These are phyloP conservation scores for Neolecta irregularis DNA, from an alignment of 1,139 yeast species.

Conservation along the genomic window DNA sequence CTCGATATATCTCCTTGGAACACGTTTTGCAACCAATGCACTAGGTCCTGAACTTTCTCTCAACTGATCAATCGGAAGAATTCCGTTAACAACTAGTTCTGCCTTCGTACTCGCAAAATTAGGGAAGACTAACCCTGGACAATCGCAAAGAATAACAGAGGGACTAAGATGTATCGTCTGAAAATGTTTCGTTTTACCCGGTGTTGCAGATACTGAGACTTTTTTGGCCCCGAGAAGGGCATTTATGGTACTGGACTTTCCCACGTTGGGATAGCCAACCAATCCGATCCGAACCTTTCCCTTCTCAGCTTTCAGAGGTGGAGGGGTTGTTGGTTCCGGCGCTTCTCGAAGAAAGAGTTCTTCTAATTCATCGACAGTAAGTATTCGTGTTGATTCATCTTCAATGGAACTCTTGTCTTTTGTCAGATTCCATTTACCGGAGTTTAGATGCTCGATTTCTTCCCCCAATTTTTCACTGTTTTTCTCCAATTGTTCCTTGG, in stretches of 20 bases:
- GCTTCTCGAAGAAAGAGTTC: slow-evolving; percentile 62
- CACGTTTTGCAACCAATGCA: slow-evolving; percentile 67
- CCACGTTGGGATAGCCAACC: slow-evolving; percentile 86
- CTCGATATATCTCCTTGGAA: slow-evolving; percentile 78
- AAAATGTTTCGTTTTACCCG: slow-evolving; percentile 98
- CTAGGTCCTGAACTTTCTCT: slow-evolving; percentile 90
- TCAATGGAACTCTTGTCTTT: slow-evolving; percentile 23
- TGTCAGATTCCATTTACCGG: slow-evolving; percentile 24
- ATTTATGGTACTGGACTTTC: slow-evolving; percentile 90
- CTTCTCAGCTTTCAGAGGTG: slow-evolving; percentile 26
- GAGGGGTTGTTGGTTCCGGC: slow-evolving; percentile 43
- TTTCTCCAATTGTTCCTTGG: slow-evolving; percentile 22
- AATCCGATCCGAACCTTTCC: slow-evolving; percentile 68
- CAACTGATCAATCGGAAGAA: slow-evolving; percentile 89
- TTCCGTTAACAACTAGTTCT: slow-evolving; percentile 95
- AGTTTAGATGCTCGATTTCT: slow-evolving; percentile 18
- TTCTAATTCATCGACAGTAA: slow-evolving; percentile 75
- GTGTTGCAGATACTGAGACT: slow-evolving; percentile 94
- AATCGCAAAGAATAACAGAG: slow-evolving; percentile 79
- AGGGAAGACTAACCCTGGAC: slow-evolving; percentile 98
- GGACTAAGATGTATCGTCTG: slow-evolving; percentile 84
- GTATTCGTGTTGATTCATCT: slow-evolving; percentile 37
- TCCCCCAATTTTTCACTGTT: slow-evolving; percentile 15
- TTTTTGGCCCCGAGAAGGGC: slow-evolving; percentile 91
- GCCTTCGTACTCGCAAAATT: slow-evolving; percentile 94